Base-by-base conservation (phyloP, 2,329 filamentous ascomycete genomes). In the Botrytis sinoallii region DNA sequence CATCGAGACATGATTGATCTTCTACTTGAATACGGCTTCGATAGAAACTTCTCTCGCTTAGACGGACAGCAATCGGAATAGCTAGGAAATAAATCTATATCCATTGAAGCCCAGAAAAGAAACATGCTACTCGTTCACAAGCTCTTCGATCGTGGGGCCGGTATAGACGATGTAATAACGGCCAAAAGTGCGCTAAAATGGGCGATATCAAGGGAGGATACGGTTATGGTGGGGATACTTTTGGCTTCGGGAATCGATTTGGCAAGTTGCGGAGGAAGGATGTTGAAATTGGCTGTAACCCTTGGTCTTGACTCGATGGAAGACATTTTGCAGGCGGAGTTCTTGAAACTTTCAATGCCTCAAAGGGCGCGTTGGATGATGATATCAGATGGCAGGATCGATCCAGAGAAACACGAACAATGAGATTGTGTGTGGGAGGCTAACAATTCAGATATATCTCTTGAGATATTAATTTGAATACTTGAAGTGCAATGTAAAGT, bases 71-170 rank as follows among this genome's bases (percentile, higher is more conserved):
- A 12, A 35, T 46, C 22, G 9, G 12, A 46, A 46, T 65, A 20
- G n/a, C 16, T 22, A 46, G 63, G 63, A 32, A 5, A 65, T 46
- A 3, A 65, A 29, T 8, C 8, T 7, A 8, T 73, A 40, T 18
- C n/a, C 10, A 52, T 44, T 22, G 72, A 65, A 40, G 59, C 65
- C 29, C 7, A n/a, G 22, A 22, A 9, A n/a, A 65, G 68, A 12
- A 68, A 63, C 29, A 32, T 40, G 14, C n/a, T 7, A 22, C 70
- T 74, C 4, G n/a, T 74, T 22, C 44, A 10, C 29, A 57, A 71
- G 29, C 57, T 76, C 29, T 44, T 76, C 10, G 52, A 73, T 46
- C 59, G 48, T 8, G 72, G 72, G n/a, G 72, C 69, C 4, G 18
- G 25, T 52, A 42, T 14, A 42, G 1, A 16, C 12, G 40, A 42